phyloP scores from a whole-genome alignment of 1,284 basidiomycete genomes.

The Thelephora terrestris region DNA sequence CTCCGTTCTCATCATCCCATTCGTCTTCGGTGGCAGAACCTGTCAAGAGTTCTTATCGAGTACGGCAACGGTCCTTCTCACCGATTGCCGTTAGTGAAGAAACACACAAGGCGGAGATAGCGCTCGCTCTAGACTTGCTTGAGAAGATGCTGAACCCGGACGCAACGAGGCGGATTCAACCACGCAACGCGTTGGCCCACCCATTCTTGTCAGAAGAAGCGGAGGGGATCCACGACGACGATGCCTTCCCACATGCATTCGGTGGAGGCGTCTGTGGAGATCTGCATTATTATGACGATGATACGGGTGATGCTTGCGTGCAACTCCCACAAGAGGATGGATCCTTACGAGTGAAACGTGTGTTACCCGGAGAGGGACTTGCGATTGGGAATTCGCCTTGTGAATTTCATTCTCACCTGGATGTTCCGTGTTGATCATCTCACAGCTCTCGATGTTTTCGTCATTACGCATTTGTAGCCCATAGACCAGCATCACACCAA shows the following conservation, averaged over 20 bases:
- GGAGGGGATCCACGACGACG: slow-evolving; percentile 42
- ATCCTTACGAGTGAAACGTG: slow-evolving; percentile 27
- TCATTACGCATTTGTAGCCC: not conserved
- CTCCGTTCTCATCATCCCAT: slow-evolving; percentile 18
- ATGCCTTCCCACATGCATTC: slow-evolving; percentile 54
- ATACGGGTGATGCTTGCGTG: slow-evolving; percentile 45
- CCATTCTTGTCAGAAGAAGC: slow-evolving; percentile 49
- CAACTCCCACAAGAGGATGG: slow-evolving; percentile 23
- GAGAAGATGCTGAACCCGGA: slow-evolving; percentile 66
- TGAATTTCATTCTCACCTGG: slow-evolving; percentile 42
- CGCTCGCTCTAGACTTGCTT: slow-evolving; percentile 64
- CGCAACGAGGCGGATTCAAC: slow-evolving; percentile 66
- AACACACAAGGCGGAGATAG: slow-evolving; percentile 47
- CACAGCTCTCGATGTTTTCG: slow-evolving; percentile 2
- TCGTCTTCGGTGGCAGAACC: slow-evolving; percentile 11
- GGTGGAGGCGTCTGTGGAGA: slow-evolving; percentile 53
- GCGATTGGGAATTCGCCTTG: slow-evolving; percentile 60
- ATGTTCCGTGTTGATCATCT: not conserved
- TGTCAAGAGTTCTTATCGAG: no score
- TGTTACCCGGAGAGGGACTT: slow-evolving; percentile 57
- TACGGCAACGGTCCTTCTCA: slow-evolving; percentile 6
- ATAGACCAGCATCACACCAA: not conserved
- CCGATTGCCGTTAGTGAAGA: slow-evolving; percentile 16
- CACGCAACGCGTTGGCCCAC: slow-evolving; percentile 67
- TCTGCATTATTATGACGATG: slow-evolving; percentile 46